Evolutionary conservation across 2,329 filamentous ascomycete species (phyloP).

Genomic region (Colletotrichum chrysophilum): DNA sequence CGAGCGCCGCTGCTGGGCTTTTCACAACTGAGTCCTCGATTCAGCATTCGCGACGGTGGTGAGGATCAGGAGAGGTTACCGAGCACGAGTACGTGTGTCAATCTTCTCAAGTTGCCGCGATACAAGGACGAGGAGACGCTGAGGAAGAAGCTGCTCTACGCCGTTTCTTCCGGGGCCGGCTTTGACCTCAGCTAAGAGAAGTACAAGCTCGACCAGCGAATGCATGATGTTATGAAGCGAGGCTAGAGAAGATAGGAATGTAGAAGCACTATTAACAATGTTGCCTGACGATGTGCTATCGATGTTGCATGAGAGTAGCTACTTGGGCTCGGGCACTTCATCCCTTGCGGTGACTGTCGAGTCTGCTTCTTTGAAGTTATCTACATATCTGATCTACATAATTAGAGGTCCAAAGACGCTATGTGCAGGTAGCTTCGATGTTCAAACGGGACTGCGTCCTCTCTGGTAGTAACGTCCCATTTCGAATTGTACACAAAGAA

Average conservation of each 20-base stretch:
- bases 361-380: neutral
- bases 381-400: neutral
- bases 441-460: neutral
- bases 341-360: neutral
- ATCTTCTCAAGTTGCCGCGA: constrained; percentile 87
- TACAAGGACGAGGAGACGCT: constrained; percentile 72
- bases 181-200: constrained; percentile 77
- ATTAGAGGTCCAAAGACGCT: neutral
- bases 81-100: constrained; percentile 95
- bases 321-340: neutral
- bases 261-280: neutral
- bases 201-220: neutral
- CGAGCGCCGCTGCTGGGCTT: constrained; percentile 91
- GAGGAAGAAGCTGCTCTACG: constrained; percentile 85
- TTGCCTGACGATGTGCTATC: neutral
- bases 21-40: constrained; percentile 80
- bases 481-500: neutral
- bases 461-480: neutral
- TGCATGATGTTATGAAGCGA: constrained; percentile 15
- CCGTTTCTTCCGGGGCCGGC: constrained; percentile 86
- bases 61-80: constrained; percentile 79
- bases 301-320: neutral
- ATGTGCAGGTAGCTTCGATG: neutral
- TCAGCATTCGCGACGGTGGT: constrained; percentile 87
- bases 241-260: neutral